A percentile compares a stretch with the other conserved stretches of the same genome.
phyloP scores from a whole-genome alignment of 441 rosid genomes.

The Geranium incanum region DNA sequence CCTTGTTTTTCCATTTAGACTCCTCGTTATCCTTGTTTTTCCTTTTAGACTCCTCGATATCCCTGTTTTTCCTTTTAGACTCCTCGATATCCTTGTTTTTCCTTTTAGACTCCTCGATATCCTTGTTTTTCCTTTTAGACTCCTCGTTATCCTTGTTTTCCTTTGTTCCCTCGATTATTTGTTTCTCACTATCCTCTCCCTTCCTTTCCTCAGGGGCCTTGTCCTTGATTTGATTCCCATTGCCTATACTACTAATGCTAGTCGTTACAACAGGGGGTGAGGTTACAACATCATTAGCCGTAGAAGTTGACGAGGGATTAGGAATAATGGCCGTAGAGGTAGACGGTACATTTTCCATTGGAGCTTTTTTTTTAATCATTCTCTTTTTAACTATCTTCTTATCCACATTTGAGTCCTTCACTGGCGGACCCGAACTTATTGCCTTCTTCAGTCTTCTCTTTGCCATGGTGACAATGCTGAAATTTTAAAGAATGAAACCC shows the following conservation, averaged over 20 bases:
- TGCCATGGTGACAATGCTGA: neutral
- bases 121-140: constrained; percentile 14
- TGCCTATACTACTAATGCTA: neutral
- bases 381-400: constrained; percentile 5
- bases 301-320: neutral
- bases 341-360: neutral
- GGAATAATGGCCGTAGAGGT: neutral
- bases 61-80: neutral
- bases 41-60: neutral
- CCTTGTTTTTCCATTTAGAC: neutral
- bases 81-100: neutral
- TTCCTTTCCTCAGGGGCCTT: neutral
- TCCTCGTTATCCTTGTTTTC: neutral
- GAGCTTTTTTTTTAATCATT: neutral
- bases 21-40: neutral
- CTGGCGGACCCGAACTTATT: neutral
- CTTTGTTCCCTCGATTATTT: neutral
- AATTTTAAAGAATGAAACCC: neutral
- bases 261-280: neutral
- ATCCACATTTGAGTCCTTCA: neutral
- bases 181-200: neutral
- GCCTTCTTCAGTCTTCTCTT: neutral
- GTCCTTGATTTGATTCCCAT: neutral
- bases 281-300: neutral
- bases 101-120: neutral